Conservation (phyloP, 495 filamentous ascomycete genomes). For the Bathelium albidoporum region DNA sequence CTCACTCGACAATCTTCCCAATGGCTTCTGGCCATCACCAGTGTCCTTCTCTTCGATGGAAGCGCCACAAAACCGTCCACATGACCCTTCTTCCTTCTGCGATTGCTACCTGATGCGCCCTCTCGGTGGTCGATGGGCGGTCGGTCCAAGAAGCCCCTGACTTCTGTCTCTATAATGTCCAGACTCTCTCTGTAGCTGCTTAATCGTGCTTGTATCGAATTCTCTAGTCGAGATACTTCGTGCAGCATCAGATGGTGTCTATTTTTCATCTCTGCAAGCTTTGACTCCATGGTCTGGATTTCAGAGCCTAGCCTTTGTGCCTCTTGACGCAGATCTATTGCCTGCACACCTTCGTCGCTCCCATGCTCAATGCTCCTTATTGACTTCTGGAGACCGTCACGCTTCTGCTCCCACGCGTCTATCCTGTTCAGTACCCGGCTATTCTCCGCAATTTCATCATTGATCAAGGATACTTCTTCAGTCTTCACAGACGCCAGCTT, state of each 20-base stretch:
- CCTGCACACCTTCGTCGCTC: conserved; percentile 24
- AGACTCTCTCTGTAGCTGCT: conserved; percentile 48
- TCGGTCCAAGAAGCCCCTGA: conserved; percentile 39
- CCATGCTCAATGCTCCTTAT: conserved; percentile 42
- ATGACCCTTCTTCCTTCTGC: conserved; percentile 27
- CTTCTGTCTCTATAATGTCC: conserved; percentile 44
- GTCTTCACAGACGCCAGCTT: conserved; percentile 61
- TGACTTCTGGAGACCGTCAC: conserved; percentile 35
- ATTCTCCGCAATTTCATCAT: conserved; percentile 45
- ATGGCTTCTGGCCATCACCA: conserved; percentile 66
- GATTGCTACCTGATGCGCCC: conserved; percentile 1
- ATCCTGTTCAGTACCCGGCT: conserved; percentile 51
- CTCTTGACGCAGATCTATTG: conserved; percentile 27
- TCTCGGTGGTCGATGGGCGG: conserved; percentile 28
- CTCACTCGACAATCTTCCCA: conserved; percentile 57
- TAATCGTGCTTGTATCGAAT: conserved; percentile 50
- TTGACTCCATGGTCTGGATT: conserved; percentile 48
- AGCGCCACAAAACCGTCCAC: conserved; percentile 34
- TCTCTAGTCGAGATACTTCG: conserved; percentile 54
- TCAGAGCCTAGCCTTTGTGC: conserved; percentile 29
- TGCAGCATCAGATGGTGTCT: conserved; percentile 49
- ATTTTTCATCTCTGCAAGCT: conserved; percentile 57
- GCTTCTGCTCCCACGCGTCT: conserved; percentile 47
- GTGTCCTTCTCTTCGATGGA: conserved; percentile 57
- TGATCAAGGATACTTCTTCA: conserved; percentile 56